Percentiles rank a stretch among this genome's conserved stretches.
phyloP scores from a whole-genome alignment of 768 basidiomycete species.

The Podaxis sp. region DNA sequence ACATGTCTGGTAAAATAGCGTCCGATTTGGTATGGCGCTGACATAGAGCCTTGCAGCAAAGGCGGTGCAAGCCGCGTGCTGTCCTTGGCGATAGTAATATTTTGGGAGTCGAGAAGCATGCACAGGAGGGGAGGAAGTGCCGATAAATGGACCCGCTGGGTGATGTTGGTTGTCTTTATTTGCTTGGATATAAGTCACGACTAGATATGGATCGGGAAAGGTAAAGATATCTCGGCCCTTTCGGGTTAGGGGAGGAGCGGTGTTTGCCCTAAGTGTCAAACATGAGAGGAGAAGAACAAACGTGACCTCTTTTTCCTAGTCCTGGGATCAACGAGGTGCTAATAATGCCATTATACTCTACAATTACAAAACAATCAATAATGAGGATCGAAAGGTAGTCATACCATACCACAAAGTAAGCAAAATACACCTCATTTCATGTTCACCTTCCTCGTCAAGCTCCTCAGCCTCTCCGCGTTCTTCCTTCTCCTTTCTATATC shows the following conservation, averaged over 20 bases:
- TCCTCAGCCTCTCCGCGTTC: slow-evolving; percentile 72
- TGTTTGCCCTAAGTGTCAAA: too few species aligned
- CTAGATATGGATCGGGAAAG: background rate
- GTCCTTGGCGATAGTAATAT: background rate
- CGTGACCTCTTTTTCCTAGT: background rate
- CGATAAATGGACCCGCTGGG: background rate
- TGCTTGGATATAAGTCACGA: background rate
- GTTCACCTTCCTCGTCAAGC: slow-evolving; percentile 52
- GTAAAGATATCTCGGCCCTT: background rate
- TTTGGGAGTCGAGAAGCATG: background rate
- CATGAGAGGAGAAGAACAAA: too few species aligned
- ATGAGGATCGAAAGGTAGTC: background rate
- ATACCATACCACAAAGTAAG: background rate
- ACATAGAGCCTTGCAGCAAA: background rate
- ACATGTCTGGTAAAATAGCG: background rate
- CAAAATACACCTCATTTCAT: slow-evolving; percentile 21
- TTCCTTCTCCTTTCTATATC: slow-evolving; percentile 74
- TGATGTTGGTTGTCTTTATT: too few species aligned
- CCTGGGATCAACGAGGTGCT: background rate
- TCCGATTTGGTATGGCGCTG: background rate
- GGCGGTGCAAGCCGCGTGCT: background rate
- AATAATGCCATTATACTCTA: background rate
- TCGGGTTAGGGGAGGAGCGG: background rate
- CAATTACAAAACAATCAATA: slow-evolving; percentile 7
- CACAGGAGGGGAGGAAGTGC: background rate